A percentile compares a stretch with the other conserved stretches of the same genome.
Evolutionary conservation across 2,329 filamentous ascomycete species (phyloP).

Genomic region (Claviceps capensis): DNA sequence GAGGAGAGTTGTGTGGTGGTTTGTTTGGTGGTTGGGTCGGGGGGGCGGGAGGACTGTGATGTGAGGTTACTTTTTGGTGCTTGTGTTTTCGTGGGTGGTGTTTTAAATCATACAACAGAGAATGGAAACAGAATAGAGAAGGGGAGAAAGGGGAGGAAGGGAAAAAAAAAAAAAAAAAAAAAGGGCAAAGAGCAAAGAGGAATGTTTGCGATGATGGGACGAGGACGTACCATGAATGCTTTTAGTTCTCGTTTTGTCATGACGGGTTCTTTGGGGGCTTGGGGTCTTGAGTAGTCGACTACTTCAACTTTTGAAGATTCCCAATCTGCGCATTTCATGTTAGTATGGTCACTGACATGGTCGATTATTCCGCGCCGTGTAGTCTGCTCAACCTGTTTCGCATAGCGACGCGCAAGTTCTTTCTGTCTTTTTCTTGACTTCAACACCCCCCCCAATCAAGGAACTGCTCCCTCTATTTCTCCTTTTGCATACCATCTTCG

Average conservation of each 20-base stretch:
- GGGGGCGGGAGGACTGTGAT: conserved; percentile 34
- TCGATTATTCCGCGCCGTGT: too few relatives aligned
- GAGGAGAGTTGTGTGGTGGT: conserved; percentile 6
- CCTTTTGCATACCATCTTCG: conserved; percentile 10
- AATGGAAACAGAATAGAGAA: not conserved
- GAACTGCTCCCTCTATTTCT: too few relatives aligned
- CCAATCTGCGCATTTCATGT: not conserved
- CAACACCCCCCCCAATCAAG: too few relatives aligned
- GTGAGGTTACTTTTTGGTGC: not conserved
- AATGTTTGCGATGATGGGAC: not conserved
- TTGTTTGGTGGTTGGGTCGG: conserved; percentile 16
- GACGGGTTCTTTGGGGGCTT: conserved; percentile 21
- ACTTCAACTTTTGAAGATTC: conserved; percentile 33
- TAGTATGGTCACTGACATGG: not conserved
- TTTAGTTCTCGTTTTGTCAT: conserved; percentile 60
- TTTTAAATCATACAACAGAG: not conserved
- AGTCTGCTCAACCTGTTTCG: too few relatives aligned
- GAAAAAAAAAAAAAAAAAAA: not conserved
- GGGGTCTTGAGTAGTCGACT: conserved; percentile 40
- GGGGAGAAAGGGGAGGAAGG: not conserved
- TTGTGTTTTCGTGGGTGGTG: not conserved
- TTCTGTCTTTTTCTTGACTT: not conserved
- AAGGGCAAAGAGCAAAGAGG: not conserved
- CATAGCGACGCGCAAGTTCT: not conserved
- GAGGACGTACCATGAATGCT: conserved; percentile 53